Base-by-base conservation (phyloP, 2,329 filamentous ascomycete genomes). In the Macroventuria anomochaeta region DNA sequence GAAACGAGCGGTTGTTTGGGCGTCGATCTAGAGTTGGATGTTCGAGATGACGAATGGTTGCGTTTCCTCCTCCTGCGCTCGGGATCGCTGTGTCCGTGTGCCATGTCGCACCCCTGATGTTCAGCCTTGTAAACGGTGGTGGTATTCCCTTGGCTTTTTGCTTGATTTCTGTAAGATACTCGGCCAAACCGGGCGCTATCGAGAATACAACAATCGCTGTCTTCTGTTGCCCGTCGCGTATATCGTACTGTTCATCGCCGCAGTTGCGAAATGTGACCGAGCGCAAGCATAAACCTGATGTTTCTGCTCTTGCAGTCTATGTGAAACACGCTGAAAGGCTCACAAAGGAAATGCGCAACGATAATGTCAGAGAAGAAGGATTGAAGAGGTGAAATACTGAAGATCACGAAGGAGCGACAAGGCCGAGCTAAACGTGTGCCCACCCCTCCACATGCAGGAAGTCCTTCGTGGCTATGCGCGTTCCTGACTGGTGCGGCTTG, bases 401-500 rank as follows among this genome's bases (percentile, higher is more conserved):
- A 54, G 46, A 43, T 44, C 37, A 20, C 33, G 36, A 41, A 53
- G 15, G 29, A 42, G 31, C 39, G 34, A 40, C 29, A 32, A 49
- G 44, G 46, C 39, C 34, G 34, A 46, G 31, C 44, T 54, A 54
- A 50, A 46, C 34, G 37, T 49, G 51, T 40, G 40, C 51, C 38
- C 36, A 31, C 49, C 28, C 44, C 37, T 46, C 51, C 44, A 49
- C 51, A 21, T 49, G 51, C 51, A 54, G 39, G 51, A 39, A 36
- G 43, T 28, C 33, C 39, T 38, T 49, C 15, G 51, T 44, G 44
- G 51, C 51, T 21, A 49, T 46, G 44, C 51, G 29, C 29, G 39
- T 54, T 44, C 29, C 40, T 55, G 36, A 55, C 23, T 55, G 46
- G 53, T 50, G 39, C 41, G 10, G 36, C 36, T 31, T 50, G 52